Evolutionary conservation across 306 rosid genomes (phyloP).

Genomic region (Cyclanthera cordifolia): DNA sequence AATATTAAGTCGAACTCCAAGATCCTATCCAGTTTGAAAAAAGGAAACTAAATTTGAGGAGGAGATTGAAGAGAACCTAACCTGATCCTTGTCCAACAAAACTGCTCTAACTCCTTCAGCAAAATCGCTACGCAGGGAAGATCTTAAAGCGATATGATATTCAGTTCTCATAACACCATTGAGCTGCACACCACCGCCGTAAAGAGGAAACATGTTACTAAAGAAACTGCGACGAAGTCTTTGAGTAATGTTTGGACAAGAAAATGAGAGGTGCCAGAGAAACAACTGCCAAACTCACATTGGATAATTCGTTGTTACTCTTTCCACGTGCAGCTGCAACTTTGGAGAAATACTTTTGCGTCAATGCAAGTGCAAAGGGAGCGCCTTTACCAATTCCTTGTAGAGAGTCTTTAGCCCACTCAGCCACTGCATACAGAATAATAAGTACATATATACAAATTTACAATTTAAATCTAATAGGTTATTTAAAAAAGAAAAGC

Average conservation of each 20-base stretch:
- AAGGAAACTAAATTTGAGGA: conserved; percentile 1
- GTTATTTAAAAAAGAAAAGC: too few relatives aligned
- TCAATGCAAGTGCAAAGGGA: conserved; percentile 83
- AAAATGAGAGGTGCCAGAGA: neutral
- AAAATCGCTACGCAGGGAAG: conserved; percentile 70
- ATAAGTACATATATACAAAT: too few relatives aligned
- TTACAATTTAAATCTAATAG: too few relatives aligned
- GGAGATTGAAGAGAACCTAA: conserved; percentile 19
- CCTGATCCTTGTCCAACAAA: conserved; percentile 97
- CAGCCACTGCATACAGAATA: conserved; percentile 41
- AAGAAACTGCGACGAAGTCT: neutral
- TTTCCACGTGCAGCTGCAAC: conserved; percentile 65
- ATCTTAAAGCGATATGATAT: conserved; percentile 76
- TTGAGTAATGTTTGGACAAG: neutral
- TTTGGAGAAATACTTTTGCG: conserved; percentile 57
- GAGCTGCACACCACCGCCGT: conserved; percentile 40
- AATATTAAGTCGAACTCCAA: too few relatives aligned
- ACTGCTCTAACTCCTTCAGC: conserved; percentile 95
- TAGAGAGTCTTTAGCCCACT: conserved; percentile 94
- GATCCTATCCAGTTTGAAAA: neutral
- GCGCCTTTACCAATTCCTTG: conserved; percentile 86
- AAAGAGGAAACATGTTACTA: conserved; percentile 3
- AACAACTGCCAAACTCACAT: conserved; percentile 33
- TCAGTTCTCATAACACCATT: conserved; percentile 76
- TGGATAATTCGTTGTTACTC: conserved; percentile 42